Evolutionary conservation across 1,284 basidiomycete genomes (phyloP).

Genomic region (Boletus semigastroideus): DNA sequence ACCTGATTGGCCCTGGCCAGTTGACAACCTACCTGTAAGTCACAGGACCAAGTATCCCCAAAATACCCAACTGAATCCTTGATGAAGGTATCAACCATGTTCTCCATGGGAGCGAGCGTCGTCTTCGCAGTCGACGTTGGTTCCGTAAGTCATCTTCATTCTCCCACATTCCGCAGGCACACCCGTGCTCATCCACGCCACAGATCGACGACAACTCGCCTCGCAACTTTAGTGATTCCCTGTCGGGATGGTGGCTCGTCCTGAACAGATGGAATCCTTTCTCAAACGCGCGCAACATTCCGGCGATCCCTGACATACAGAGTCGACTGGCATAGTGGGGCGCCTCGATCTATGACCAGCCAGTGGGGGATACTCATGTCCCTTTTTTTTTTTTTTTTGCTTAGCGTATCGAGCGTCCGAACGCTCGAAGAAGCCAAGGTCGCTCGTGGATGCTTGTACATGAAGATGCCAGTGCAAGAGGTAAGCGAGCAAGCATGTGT

Average conservation of each 20-base stretch:
- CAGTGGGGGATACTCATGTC: constrained; percentile 2
- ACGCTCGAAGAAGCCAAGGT: constrained; percentile 94
- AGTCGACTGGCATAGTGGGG: constrained; percentile 91
- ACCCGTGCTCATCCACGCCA: neutral
- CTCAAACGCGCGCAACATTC: constrained; percentile 76
- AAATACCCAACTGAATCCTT: constrained; percentile 1
- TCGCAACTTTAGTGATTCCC: constrained; percentile 90
- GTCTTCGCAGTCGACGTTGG: constrained; percentile 98
- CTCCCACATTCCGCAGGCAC: neutral
- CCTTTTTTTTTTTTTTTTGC: neutral
- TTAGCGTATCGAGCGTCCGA: constrained; percentile 91
- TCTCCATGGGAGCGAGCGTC: constrained; percentile 85
- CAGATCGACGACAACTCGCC: constrained; percentile 94
- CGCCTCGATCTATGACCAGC: neutral
- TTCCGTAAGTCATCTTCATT: constrained; percentile 52
- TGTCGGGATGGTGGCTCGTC: constrained; percentile 97
- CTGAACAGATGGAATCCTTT: constrained; percentile 94
- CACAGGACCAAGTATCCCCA: neutral
- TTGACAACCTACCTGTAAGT: constrained; percentile 87
- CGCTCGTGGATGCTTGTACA: constrained; percentile 86
- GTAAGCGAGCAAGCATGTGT: constrained; percentile 38
- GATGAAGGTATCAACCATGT: constrained; percentile 84
- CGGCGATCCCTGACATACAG: constrained; percentile 96
- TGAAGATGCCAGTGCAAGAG: constrained; percentile 93
- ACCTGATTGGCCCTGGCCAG: constrained; percentile 37